Conservation (phyloP, 129 eudicot genomes). For the Lactuca saligna region DNA sequence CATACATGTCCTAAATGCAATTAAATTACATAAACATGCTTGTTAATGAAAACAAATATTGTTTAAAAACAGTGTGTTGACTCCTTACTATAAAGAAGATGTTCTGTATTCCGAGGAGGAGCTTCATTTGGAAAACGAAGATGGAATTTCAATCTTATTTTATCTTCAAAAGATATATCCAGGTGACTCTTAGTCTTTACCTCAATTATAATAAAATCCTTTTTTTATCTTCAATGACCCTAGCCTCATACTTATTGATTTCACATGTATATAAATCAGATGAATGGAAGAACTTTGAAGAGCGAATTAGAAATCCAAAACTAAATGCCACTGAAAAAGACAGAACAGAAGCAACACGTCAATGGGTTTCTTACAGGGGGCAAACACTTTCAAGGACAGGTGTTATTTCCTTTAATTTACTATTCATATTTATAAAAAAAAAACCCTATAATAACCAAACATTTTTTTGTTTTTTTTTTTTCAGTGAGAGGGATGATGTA, state of each 20-base stretch:
- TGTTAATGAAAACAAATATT: neutral
- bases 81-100: slow-evolving; percentile 92
- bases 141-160: slow-evolving; percentile 89
- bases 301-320: slow-evolving; percentile 62
- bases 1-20: no score
- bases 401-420: slow-evolving; percentile 23
- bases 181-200: slow-evolving; percentile 52
- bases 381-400: slow-evolving; percentile 99
- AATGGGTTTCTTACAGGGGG: slow-evolving; percentile 96
- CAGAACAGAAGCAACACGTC: slow-evolving; percentile 55
- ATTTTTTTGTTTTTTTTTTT: neutral
- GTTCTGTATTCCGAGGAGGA: slow-evolving; percentile 90
- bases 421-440: neutral
- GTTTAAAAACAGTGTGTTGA: slow-evolving; percentile 60
- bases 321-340: slow-evolving; percentile 48
- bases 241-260: slow-evolving; percentile 19
- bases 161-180: slow-evolving; percentile 97
- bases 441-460: no score
- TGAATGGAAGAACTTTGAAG: slow-evolving; percentile 81
- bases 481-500: slow-evolving; percentile 99
- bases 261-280: slow-evolving; percentile 45
- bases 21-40: no score
- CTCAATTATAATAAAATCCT: slow-evolving; percentile 2
- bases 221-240: slow-evolving; percentile 4
- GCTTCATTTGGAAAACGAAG: slow-evolving; percentile 86